A percentile compares a stretch with the other conserved stretches of the same genome.
These are phyloP conservation scores for Hyphopichia fennica DNA, from an alignment of 1,139 yeast genomes.

Conservation along the genomic window DNA sequence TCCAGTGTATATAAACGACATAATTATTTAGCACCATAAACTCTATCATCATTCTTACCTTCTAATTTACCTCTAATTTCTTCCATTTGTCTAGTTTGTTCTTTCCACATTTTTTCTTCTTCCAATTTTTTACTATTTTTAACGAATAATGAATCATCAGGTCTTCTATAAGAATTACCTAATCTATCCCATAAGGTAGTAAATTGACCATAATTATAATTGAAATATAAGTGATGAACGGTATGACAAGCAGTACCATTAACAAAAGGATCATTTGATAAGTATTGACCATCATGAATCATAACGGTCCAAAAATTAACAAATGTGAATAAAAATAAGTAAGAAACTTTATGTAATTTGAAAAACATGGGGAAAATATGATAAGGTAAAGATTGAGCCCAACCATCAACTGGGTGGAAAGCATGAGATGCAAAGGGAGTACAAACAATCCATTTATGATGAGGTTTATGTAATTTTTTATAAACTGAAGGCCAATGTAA, in stretches of 20 bases:
- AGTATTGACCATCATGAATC: constrained; percentile 97
- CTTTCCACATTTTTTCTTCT: constrained; percentile 62
- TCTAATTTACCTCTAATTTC: constrained; percentile 77
- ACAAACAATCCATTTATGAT: constrained; percentile 98
- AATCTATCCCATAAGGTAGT: constrained; percentile 97
- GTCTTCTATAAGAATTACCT: constrained; percentile 90
- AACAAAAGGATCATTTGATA: constrained; percentile 89
- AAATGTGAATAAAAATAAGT: constrained; percentile 77
- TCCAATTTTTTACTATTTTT: constrained; percentile 49
- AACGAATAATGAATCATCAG: constrained; percentile 83
- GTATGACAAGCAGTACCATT: constrained; percentile 99
- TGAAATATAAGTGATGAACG: constrained; percentile 92
- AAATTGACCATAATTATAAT: constrained; percentile 97
- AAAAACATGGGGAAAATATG: constrained; percentile 86
- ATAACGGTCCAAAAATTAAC: constrained; percentile 98
- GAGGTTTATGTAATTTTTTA: constrained; percentile 92
- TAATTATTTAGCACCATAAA: constrained; percentile 15
- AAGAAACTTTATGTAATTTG: constrained; percentile 88
- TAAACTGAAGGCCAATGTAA: constrained; percentile 89
- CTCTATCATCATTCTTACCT: constrained; percentile 62
- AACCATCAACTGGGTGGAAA: constrained; percentile 98
- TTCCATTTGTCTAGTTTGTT: constrained; percentile 78
- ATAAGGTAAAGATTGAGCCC: constrained; percentile 87
- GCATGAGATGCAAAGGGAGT: constrained; percentile 99
- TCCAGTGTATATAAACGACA: too few relatives aligned